These are phyloP conservation scores for Ustilago crameri DNA, from an alignment of 1,284 basidiomycete genomes.

Conservation along the genomic window DNA sequence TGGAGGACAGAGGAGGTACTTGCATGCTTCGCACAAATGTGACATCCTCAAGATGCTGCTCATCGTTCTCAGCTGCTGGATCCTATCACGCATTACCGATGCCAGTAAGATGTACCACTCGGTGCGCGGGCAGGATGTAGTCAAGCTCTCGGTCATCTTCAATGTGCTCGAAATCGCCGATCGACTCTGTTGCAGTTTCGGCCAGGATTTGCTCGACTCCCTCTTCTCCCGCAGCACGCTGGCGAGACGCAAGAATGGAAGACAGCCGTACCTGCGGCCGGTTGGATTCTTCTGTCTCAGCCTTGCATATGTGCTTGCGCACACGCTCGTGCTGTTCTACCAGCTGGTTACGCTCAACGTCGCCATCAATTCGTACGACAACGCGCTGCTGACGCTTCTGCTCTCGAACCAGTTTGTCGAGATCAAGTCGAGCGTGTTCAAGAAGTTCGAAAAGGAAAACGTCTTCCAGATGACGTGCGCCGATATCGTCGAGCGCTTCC, in stretches of 20 bases:
- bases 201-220: slow-evolving; percentile 96
- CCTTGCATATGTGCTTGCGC: slow-evolving; percentile 79
- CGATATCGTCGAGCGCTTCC: slow-evolving; percentile 98
- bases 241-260: slow-evolving; percentile 72
- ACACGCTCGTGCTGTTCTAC: slow-evolving; percentile 95
- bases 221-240: slow-evolving; percentile 92
- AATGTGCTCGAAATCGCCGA: slow-evolving; percentile 89
- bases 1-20: slow-evolving; percentile 48
- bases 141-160: slow-evolving; percentile 99
- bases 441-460: slow-evolving; percentile 99
- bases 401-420: slow-evolving; percentile 99
- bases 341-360: slow-evolving; percentile 95
- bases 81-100: slow-evolving; percentile 86
- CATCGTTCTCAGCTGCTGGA: slow-evolving; percentile 78
- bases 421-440: slow-evolving; percentile 99
- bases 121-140: slow-evolving; percentile 84
- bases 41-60: slow-evolving; percentile 85
- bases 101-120: slow-evolving; percentile 98
- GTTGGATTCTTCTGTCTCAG: slow-evolving; percentile 86
- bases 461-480: slow-evolving; percentile 91
- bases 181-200: slow-evolving; percentile 92
- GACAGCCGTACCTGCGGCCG: slow-evolving; percentile 75
- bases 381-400: slow-evolving; percentile 90
- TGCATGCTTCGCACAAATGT: slow-evolving; percentile 80
- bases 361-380: slow-evolving; percentile 97